Evolutionary conservation across 2,329 filamentous ascomycete genomes (phyloP).

Genomic region (Exophiala alcalophila): DNA sequence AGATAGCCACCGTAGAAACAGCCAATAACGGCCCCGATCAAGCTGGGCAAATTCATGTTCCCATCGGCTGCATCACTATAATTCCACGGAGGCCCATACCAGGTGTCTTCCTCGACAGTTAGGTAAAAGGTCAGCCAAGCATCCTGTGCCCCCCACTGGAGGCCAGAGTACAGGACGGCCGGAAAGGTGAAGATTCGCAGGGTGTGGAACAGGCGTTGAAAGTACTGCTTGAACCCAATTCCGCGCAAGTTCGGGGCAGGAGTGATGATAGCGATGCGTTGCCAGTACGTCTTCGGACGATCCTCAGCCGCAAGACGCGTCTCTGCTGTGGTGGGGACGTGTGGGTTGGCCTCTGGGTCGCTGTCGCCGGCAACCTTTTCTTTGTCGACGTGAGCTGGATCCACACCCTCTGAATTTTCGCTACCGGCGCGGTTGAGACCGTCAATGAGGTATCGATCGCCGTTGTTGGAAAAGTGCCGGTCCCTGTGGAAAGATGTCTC

Average conservation of each 20-base stretch:
- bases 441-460: slow-evolving; percentile 23
- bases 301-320: slow-evolving; percentile 19
- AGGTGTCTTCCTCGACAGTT: slow-evolving; percentile 57
- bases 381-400: slow-evolving; percentile 3
- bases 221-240: slow-evolving; percentile 54
- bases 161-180: slow-evolving; percentile 55
- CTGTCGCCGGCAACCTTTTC: slow-evolving; percentile 8
- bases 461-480: slow-evolving; percentile 21
- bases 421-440: slow-evolving; percentile 17
- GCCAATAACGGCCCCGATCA: slow-evolving; percentile 38
- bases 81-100: slow-evolving; percentile 54
- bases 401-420: slow-evolving; percentile 8
- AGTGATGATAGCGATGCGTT: slow-evolving; percentile 56
- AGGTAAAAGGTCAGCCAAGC: slow-evolving; percentile 61
- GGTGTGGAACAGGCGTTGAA: slow-evolving; percentile 53
- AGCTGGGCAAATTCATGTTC: slow-evolving; percentile 48
- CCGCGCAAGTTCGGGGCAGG: slow-evolving; percentile 55
- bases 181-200: slow-evolving; percentile 58
- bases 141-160: slow-evolving; percentile 60
- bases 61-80: slow-evolving; percentile 54
- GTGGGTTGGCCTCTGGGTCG: slow-evolving; percentile 3
- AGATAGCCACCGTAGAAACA: slow-evolving; percentile 50
- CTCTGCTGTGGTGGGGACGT: slow-evolving; percentile 17
- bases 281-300: slow-evolving; percentile 50
- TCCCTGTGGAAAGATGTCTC: slow-evolving; percentile 42